phyloP scores from a whole-genome alignment of 2,329 filamentous ascomycete genomes.

The Laburnicola sp. region DNA sequence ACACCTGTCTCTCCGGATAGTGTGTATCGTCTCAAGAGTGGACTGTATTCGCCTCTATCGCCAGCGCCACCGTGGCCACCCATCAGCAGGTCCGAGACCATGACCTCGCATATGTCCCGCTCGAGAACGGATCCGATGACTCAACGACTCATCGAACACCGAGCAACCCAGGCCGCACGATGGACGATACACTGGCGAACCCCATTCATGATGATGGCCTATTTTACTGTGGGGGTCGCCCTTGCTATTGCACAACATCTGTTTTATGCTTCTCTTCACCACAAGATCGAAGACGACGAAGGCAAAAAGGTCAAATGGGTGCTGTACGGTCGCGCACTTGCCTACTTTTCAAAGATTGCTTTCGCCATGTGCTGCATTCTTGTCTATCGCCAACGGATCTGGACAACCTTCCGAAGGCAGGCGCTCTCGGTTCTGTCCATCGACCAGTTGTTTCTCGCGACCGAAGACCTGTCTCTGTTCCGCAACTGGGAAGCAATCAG shows the following conservation, averaged over 20 bases:
- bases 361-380: conserved; percentile 39
- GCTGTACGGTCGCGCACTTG: conserved; percentile 40
- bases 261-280: conserved; percentile 37
- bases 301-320: conserved; percentile 38
- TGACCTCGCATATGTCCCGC: conserved; percentile 25
- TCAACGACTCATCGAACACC: conserved; percentile 34
- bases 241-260: conserved; percentile 40
- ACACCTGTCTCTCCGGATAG: conserved; percentile 28
- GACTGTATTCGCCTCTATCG: conserved; percentile 23
- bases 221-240: conserved; percentile 34
- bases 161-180: conserved; percentile 35
- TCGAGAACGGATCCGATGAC: conserved; percentile 35
- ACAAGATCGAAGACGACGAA: conserved; percentile 26
- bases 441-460: conserved; percentile 41
- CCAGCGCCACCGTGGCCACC: conserved; percentile 22
- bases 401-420: conserved; percentile 38
- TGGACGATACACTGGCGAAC: conserved; percentile 46
- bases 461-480: conserved; percentile 41
- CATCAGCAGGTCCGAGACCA: conserved; percentile 25
- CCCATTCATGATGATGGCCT: conserved; percentile 29
- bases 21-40: conserved; percentile 23
- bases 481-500: conserved; percentile 37
- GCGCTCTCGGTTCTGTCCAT: conserved; percentile 41
- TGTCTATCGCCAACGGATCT: conserved; percentile 41
- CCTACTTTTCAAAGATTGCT: conserved; percentile 41